These are phyloP conservation scores for Arthrobotrys iridis DNA, from an alignment of 2,329 filamentous ascomycete species.

Conservation along the genomic window DNA sequence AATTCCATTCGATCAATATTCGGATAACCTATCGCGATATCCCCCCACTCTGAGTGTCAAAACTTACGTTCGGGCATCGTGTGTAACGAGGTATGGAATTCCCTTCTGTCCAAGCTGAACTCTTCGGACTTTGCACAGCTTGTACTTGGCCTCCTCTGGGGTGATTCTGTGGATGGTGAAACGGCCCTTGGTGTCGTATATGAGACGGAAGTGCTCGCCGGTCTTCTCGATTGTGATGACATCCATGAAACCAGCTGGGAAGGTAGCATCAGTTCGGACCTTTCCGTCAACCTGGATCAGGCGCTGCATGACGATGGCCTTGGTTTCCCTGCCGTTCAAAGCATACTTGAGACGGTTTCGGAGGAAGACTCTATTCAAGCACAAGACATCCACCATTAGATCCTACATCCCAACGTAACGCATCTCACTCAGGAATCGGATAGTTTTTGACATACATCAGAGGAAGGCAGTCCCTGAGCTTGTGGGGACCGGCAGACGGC, in stretches of 20 bases:
- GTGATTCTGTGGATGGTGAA: conserved; percentile 99
- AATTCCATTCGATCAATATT: conserved; percentile 3
- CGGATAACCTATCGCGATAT: background rate
- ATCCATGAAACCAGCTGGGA: conserved; percentile 98
- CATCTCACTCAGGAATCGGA: conserved; percentile 1
- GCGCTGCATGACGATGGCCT: conserved; percentile 98
- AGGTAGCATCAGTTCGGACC: conserved; percentile 98
- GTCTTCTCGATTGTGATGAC: conserved; percentile 99
- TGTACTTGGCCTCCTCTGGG: conserved; percentile 98
- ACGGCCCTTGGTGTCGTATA: conserved; percentile 99
- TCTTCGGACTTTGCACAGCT: conserved; percentile 99
- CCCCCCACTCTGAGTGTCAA: background rate
- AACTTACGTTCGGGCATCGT: conserved; percentile 99
- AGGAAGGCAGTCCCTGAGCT: conserved; percentile 98
- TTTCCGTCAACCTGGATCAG: conserved; percentile 99
- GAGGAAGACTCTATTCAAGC: conserved; percentile 42
- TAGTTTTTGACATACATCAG: conserved; percentile 66
- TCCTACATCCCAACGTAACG: background rate
- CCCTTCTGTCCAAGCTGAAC: conserved; percentile 99
- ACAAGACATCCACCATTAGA: conserved; percentile 35
- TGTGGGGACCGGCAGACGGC: conserved; percentile 89
- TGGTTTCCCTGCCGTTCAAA: conserved; percentile 95
- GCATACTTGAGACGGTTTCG: conserved; percentile 95
- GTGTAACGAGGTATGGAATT: conserved; percentile 99
- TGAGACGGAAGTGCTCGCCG: conserved; percentile 99